Evolutionary conservation across 2,329 filamentous ascomycete species (phyloP), one percentile per base, ranked within the genome.

Genomic region (Grosmannia huntii): DNA sequence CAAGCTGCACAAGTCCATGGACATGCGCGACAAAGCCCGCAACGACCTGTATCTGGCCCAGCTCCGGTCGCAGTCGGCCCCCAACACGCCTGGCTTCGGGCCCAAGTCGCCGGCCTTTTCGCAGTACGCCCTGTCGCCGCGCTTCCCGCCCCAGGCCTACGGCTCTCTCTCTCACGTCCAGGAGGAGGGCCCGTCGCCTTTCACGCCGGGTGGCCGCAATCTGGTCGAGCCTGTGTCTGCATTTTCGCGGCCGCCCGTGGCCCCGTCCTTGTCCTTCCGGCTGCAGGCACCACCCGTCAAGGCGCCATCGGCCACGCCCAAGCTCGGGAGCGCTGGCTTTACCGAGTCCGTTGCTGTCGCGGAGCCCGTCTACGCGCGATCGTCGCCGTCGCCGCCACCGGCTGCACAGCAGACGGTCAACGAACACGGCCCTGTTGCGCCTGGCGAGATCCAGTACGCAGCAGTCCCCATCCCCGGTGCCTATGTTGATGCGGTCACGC

Each of bases 1-100:
- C 71, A 87, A 88, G 70, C 88, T 99, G 62, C 85, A 87, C 73
- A 97, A 96, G 80, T 91, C 90, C 62, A 99, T 99, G 94, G 88
- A 95, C 70, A 78, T 88, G 69, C 90, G 94, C 66, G 94, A 99
- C 78, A 87, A 89, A 68, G 94, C 94, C 64, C 88, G 94, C 62
- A 92, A 89, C 61, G 91, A 97, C 70, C 83, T 99, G 63, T 97
- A 97, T 77, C 89, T 97, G 62, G 90, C 87, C 57, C 87, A 90
- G 70, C 82, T 90, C 49, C 86, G 85, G 65, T 76, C 83, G 23
- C 91, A 97, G 75, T 95, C 90, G 28, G 91, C 90, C 5, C 92
- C 92, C 65, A 96, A 96, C 77, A 96, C 92, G 0, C 92, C 92
- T 14, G 90, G 90, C 63, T 90, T 95, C 69, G 85, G 84, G 33